Conservation (phyloP, 768 basidiomycete species). For the Lactarius tabidus region DNA sequence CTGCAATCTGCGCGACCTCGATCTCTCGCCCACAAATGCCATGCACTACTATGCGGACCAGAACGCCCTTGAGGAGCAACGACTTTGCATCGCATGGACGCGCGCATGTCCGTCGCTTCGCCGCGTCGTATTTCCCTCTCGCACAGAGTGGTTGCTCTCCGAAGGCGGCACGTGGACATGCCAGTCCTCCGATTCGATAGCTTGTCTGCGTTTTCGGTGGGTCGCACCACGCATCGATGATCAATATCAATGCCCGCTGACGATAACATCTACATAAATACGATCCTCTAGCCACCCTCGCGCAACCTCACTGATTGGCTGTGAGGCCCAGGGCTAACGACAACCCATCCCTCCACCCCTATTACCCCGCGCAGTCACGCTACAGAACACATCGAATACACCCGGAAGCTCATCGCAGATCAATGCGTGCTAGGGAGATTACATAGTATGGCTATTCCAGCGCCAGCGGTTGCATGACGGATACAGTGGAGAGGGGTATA, state of each 20-base stretch:
- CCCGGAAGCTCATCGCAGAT: constrained; percentile 2
- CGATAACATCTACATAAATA: neutral
- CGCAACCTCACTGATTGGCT: neutral
- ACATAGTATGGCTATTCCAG: constrained; percentile 17
- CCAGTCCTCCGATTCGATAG: neutral
- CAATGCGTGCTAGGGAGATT: constrained; percentile 17
- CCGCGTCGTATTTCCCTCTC: constrained; percentile 53
- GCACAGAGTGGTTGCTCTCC: constrained; percentile 46
- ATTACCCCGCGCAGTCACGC: neutral
- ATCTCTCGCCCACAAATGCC: constrained; percentile 53
- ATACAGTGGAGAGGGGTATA: constrained; percentile 18
- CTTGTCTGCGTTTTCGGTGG: constrained; percentile 13
- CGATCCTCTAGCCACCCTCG: neutral
- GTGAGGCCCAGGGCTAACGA: neutral
- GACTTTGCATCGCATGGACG: constrained; percentile 52
- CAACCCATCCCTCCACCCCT: neutral
- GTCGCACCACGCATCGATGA: neutral
- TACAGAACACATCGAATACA: constrained; percentile 14
- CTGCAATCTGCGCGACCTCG: constrained; percentile 46
- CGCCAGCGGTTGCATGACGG: constrained; percentile 11
- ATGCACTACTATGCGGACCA: constrained; percentile 39
- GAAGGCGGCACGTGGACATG: constrained; percentile 26
- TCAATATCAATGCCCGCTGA: neutral
- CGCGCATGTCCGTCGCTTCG: constrained; percentile 51
- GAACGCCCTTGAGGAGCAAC: constrained; percentile 43